Base-by-base conservation (phyloP, 768 basidiomycete genomes). In the Lactifluus pinguis region DNA sequence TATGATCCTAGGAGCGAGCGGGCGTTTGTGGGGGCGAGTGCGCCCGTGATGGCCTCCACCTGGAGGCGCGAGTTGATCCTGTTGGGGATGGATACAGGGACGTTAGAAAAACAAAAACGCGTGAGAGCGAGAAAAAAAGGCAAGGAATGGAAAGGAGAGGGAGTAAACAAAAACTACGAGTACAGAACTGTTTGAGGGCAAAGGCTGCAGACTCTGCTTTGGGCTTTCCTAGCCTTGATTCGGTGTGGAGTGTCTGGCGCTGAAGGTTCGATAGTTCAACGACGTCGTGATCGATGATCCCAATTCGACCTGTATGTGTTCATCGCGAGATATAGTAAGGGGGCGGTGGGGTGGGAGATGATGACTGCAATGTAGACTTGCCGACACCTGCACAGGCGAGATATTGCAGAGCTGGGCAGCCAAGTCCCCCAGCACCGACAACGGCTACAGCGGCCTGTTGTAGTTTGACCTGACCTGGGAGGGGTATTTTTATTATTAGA, bases 361-460 rank as follows among this genome's bases (percentile, higher is more conserved):
- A 42, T 38, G 41, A 42, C 1, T 17, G 41, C 41, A 41, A 42
- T 13, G 52, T 11, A 6, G 48, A 69, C 86, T 65, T 67, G 91
- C 95, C 95, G 60, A 98, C 80, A 29, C 97, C 97, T 14, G 92
- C 89, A 7, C 92, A 91, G 4, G 84, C 92, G 11, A 99, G 83
- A 72, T 98, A 97, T 69, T 97, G 92, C 49, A 99, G 77, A 44
- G 91, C 92, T 50, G 97, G 94, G 71, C 97, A 98, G 11, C 97
- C 97, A 13, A 99, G 79, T 9, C 97, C 97, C 0, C 97, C 97
- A 15, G 95, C 97, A 30, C 97, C 97, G 4, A 98, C 83, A 4
- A 98, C 92, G 15, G 85, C 84, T 2, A 95, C 85, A 2, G 85
- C 84, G 0, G 93, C 83, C 8, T 76, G 68, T 61, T 84, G 84